These are phyloP conservation scores for Ogataea trehaloabstinens DNA, from an alignment of 805 yeast species.

Conservation along the genomic window DNA sequence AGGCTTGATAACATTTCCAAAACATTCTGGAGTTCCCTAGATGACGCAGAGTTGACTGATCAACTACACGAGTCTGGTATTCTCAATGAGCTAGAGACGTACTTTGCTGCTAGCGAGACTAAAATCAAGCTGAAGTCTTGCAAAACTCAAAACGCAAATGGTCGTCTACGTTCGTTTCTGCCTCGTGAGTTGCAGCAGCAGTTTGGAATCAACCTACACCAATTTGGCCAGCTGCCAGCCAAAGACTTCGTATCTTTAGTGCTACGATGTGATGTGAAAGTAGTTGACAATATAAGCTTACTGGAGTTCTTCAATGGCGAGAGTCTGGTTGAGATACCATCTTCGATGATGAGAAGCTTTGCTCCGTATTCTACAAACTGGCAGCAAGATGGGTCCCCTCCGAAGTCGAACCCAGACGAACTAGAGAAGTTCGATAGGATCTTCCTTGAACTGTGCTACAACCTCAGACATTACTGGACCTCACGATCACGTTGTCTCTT, in stretches of 20 bases:
- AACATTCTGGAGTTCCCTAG: constrained; percentile 61
- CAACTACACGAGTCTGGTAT: constrained; percentile 59
- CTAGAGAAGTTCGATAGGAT: constrained; percentile 70
- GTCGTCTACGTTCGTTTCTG: constrained; percentile 52
- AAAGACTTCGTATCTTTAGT: constrained; percentile 54
- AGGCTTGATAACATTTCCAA: constrained; percentile 55
- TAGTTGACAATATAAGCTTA: constrained; percentile 53
- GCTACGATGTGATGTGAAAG: constrained; percentile 56
- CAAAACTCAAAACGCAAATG: constrained; percentile 38
- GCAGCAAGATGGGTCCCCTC: constrained; percentile 33
- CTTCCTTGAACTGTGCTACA: constrained; percentile 64
- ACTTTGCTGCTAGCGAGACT: constrained; percentile 45
- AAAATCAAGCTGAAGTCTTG: constrained; percentile 26
- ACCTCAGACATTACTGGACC: constrained; percentile 69
- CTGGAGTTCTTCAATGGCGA: constrained; percentile 69
- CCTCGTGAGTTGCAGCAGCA: constrained; percentile 75
- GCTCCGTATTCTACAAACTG: constrained; percentile 63
- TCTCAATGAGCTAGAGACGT: constrained; percentile 58
- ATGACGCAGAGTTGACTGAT: constrained; percentile 42
- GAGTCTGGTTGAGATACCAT: constrained; percentile 59
- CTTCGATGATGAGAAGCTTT: constrained; percentile 51
- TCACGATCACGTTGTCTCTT: constrained; percentile 64
- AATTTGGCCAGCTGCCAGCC: constrained; percentile 52
- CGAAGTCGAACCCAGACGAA: constrained; percentile 54
- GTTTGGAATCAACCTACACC: constrained; percentile 74